Evolutionary conservation across 208 protist genomes (phyloP).

Genomic region (Trypanosoma theileri): DNA sequence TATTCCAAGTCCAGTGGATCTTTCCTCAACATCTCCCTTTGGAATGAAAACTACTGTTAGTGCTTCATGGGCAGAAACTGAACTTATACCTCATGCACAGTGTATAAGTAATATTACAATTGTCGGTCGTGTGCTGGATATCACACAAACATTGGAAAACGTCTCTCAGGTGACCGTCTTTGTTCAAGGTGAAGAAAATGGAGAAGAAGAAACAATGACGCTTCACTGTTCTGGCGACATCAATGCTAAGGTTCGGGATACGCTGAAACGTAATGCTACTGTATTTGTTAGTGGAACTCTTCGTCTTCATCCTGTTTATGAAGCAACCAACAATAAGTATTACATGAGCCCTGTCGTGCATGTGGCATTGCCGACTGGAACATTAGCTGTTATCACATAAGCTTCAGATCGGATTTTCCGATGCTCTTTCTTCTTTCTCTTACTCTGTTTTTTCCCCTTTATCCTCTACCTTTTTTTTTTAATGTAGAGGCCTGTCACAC

Average conservation of each 20-base stretch:
- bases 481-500: background rate
- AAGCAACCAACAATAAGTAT: slow-evolving; percentile 49
- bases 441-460: background rate
- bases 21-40: slow-evolving; percentile 82
- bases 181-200: slow-evolving; percentile 34
- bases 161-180: slow-evolving; percentile 52
- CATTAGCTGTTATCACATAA: slow-evolving; percentile 37
- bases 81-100: slow-evolving; percentile 68
- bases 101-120: slow-evolving; percentile 74
- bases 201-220: slow-evolving; percentile 51
- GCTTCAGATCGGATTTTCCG: background rate
- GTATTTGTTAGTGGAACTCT: slow-evolving; percentile 70
- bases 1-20: slow-evolving; percentile 87
- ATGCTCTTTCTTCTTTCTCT: background rate
- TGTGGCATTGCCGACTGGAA: slow-evolving; percentile 46
- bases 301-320: slow-evolving; percentile 51
- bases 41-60: slow-evolving; percentile 26
- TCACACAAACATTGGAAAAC: slow-evolving; percentile 29
- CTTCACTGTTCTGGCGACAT: slow-evolving; percentile 53
- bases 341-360: slow-evolving; percentile 65
- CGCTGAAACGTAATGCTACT: slow-evolving; percentile 38
- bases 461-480: background rate
- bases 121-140: slow-evolving; percentile 44
- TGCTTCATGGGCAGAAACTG: slow-evolving; percentile 66
- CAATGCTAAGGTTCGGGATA: slow-evolving; percentile 12